Conservation (phyloP, 352 stramenopile genomes). For the Phytopythium cucurbitacearum region DNA sequence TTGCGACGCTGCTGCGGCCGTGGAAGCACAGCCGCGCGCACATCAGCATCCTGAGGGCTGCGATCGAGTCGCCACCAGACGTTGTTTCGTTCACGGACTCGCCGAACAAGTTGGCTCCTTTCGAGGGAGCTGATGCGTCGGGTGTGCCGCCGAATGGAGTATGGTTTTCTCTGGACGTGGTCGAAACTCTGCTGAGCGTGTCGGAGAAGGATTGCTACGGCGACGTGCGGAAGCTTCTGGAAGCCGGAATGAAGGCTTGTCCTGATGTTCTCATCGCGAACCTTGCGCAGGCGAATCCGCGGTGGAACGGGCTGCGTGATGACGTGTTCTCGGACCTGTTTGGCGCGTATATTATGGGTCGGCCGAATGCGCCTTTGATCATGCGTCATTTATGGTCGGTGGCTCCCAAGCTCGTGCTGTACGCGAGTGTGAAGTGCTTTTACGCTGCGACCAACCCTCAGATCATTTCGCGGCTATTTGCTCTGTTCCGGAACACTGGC, state of each 20-base stretch:
- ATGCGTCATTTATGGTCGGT: slow-evolving; percentile 87
- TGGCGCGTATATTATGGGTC: slow-evolving; percentile 81
- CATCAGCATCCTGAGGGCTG: slow-evolving; percentile 69
- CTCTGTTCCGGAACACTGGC: slow-evolving; percentile 80
- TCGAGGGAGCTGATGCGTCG: slow-evolving; percentile 84
- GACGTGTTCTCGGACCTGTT: slow-evolving; percentile 88
- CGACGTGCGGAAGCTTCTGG: slow-evolving; percentile 75
- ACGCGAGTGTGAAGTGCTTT: slow-evolving; percentile 86
- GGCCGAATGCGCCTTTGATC: slow-evolving; percentile 82
- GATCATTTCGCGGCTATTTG: slow-evolving; percentile 80
- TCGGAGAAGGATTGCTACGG: slow-evolving; percentile 84
- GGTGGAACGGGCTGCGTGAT: slow-evolving; percentile 79
- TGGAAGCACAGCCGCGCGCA: slow-evolving; percentile 82
- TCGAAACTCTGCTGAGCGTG: slow-evolving; percentile 74
- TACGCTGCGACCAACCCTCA: slow-evolving; percentile 73
- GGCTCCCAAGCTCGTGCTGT: slow-evolving; percentile 81
- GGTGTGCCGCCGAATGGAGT: slow-evolving; percentile 82
- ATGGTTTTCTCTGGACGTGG: slow-evolving; percentile 83
- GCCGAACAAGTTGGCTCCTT: slow-evolving; percentile 73
- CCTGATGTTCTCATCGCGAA: slow-evolving; percentile 86
- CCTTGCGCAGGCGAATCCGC: slow-evolving; percentile 63
- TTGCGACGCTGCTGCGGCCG: slow-evolving; percentile 60
- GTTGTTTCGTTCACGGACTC: slow-evolving; percentile 80
- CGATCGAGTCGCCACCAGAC: slow-evolving; percentile 75
- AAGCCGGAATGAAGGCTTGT: slow-evolving; percentile 77